Evolutionary conservation across 2,329 filamentous ascomycete species (phyloP), one percentile per base, ranked within the genome.

Genomic region (Zymoseptoria pseudotritici): DNA sequence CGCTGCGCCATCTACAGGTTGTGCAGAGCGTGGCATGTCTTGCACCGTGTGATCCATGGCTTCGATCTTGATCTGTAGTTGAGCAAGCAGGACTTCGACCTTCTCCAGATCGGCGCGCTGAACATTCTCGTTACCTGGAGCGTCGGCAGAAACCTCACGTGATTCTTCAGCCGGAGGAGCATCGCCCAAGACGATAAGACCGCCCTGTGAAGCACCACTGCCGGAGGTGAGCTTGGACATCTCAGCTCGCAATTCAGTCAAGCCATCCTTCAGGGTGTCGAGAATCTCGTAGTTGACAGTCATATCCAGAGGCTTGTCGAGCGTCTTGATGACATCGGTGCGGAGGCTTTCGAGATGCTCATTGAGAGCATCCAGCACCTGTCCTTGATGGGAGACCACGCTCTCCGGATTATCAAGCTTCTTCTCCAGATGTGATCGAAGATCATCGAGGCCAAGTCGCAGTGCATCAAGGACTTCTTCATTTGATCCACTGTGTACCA

Each of bases 271-370:
- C 58, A 97, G 81, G 0, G 90, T 90, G 61, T 96, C 90, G 0
- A 97, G 80, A 56, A 97, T 92, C 74, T 97, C 91, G 65, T 96
- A 90, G 61, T 89, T 93, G 59, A 90, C 86, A 0, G 88, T 92
- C 74, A 93, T 82, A 67, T 96, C 91, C 0, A 85, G 79, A 4
- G 91, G 89, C 75, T 91, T 94, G 71, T 93, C 86, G 21, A 85
- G 80, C 17, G 94, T 81, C 69, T 87, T 87, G 64, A 83, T 79
- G 55, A 96, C 83, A 66, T 97, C 92, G 17, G 83, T 80, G 4
- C 90, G 84, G 36, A 97, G 81, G 51, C 82, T 83, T 61, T 89
- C 88, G 46, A 97, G 81, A 1, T 91, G 90, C 54, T 86, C 83
- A 58, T 85, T 82, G 63, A 87, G 77, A 7, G 81, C 81, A 65